phyloP scores from a whole-genome alignment of 805 yeast genomes.

The Saturnispora diversa region DNA sequence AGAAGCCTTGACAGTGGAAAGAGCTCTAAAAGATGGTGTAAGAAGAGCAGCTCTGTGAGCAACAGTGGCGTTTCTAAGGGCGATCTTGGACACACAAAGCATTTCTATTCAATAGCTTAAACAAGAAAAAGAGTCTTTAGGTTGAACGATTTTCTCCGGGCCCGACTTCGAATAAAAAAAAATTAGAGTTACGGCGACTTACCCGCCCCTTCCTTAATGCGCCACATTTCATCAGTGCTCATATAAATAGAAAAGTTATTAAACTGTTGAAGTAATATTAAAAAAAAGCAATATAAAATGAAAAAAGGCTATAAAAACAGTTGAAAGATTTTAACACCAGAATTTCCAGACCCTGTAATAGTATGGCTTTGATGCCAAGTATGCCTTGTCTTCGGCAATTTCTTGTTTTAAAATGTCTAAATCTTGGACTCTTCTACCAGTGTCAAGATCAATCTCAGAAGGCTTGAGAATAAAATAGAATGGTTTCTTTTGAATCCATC shows the following conservation, averaged over 20 bases:
- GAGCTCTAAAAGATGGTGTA: conserved; percentile 23
- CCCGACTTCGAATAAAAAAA: conserved; percentile 9
- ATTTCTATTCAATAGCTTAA: no score
- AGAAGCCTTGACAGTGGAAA: conserved; percentile 44
- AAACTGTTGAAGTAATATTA: conserved; percentile 1
- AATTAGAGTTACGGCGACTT: no score
- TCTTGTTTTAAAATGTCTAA: conserved; percentile 49
- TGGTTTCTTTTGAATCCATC: conserved; percentile 25
- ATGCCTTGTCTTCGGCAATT: conserved; percentile 48
- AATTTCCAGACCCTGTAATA: conserved; percentile 42
- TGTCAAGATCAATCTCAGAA: conserved; percentile 44
- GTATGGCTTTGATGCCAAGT: conserved; percentile 37
- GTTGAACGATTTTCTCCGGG: conserved; percentile 12
- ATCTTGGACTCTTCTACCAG: conserved; percentile 56
- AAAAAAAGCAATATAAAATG: no score
- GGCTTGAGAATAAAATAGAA: conserved; percentile 38
- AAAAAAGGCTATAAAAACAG: background rate
- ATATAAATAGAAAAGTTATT: background rate
- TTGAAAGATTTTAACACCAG: conserved; percentile 52
- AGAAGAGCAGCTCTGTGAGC: conserved; percentile 13
- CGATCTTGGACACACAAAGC: conserved; percentile 15
- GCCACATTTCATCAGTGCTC: no score
- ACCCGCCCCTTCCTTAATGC: no score
- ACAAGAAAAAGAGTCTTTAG: no score
- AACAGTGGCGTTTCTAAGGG: conserved; percentile 17